phyloP scores from a whole-genome alignment of 2,329 filamentous ascomycete species.

The Cyanodermella asteris region DNA sequence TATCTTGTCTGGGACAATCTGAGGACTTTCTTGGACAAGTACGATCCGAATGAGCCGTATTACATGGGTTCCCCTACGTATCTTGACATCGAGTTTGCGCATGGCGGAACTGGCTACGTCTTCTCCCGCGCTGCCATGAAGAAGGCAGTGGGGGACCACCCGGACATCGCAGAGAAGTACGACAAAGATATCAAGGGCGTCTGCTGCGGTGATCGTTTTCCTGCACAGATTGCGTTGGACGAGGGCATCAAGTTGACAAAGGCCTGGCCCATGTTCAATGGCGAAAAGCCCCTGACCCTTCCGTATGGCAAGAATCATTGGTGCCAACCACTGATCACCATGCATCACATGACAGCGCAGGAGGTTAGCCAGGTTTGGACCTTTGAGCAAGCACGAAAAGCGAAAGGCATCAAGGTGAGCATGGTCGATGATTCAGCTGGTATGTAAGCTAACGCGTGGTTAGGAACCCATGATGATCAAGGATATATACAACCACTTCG shows the following conservation, averaged over 20 bases:
- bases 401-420: too few relatives aligned
- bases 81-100: slow-evolving; percentile 26
- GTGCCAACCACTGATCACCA: slow-evolving; percentile 35
- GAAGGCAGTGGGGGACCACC: slow-evolving; percentile 21
- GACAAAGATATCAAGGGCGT: slow-evolving; percentile 19
- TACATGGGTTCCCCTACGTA: slow-evolving; percentile 31
- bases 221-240: slow-evolving; percentile 26
- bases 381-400: slow-evolving; percentile 27
- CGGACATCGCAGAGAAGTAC: slow-evolving; percentile 24
- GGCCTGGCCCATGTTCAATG: slow-evolving; percentile 32
- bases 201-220: slow-evolving; percentile 32
- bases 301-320: slow-evolving; percentile 26
- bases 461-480: slow-evolving; percentile 24
- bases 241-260: slow-evolving; percentile 22
- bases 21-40: slow-evolving; percentile 23
- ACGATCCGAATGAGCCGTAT: slow-evolving; percentile 19
- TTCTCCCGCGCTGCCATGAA: slow-evolving; percentile 31
- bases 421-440: too few relatives aligned
- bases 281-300: slow-evolving; percentile 30
- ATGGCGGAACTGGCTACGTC: slow-evolving; percentile 33
- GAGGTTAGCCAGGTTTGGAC: slow-evolving; percentile 31
- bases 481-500: slow-evolving; percentile 29
- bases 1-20: slow-evolving; percentile 34
- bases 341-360: slow-evolving; percentile 32
- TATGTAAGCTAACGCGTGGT: too few relatives aligned